Evolutionary conservation across 148 eudicot species (phyloP).

Genomic region (Cornus florida): DNA sequence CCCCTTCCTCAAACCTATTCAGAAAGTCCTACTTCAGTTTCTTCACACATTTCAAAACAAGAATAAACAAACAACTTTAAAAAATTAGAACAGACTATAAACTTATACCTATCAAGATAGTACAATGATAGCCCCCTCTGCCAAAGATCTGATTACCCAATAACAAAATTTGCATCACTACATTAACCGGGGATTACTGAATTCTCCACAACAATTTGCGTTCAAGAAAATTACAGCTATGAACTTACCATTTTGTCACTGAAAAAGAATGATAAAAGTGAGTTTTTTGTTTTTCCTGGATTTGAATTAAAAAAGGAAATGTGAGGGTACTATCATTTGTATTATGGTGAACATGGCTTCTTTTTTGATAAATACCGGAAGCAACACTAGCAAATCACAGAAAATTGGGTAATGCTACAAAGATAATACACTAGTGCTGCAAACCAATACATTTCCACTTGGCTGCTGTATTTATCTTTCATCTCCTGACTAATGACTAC

Average conservation of each 20-base stretch:
- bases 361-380: not conserved
- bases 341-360: not conserved
- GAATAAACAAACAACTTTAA: not conserved
- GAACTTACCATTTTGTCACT: not conserved
- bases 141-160: constrained; percentile 77
- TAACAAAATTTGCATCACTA: constrained; percentile 10
- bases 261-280: not conserved
- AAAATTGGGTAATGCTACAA: not conserved
- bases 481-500: too few relatives aligned
- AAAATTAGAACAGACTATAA: not conserved
- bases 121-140: constrained; percentile 94
- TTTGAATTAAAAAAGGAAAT: not conserved
- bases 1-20: constrained; percentile 87
- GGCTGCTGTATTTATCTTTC: too few relatives aligned
- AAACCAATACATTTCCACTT: not conserved
- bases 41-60: not conserved
- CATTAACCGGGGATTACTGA: not conserved
- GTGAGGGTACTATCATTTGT: not conserved
- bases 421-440: not conserved
- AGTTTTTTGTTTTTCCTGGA: not conserved
- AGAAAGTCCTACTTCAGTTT: constrained; percentile 7
- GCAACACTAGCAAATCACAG: not conserved
- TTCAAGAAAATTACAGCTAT: not conserved
- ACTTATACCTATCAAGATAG: constrained; percentile 76
- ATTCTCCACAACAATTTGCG: not conserved